phyloP scores from a whole-genome alignment of 2,329 filamentous ascomycete genomes.

The Mycosphaerella sp. region DNA sequence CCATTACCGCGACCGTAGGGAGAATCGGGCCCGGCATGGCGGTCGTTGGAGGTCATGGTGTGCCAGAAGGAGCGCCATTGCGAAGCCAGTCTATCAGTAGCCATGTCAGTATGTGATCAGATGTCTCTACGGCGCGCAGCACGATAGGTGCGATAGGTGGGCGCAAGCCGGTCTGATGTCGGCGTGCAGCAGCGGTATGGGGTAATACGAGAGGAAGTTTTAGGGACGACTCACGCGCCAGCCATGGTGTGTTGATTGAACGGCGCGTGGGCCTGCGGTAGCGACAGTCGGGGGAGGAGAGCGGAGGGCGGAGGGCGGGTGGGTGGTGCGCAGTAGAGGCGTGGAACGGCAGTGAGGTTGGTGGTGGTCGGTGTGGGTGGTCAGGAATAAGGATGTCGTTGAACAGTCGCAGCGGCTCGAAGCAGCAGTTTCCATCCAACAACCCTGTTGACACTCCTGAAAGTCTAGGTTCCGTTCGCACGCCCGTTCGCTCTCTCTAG shows the following conservation, averaged over 20 bases:
- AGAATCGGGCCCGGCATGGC: conserved; percentile 86
- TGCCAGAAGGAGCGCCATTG: conserved; percentile 94
- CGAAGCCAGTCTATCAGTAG: conserved; percentile 46
- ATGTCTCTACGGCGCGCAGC: not conserved
- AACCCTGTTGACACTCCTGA: no score
- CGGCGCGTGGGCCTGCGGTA: conserved; percentile 9
- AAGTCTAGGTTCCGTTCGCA: no score
- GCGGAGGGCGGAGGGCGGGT: not conserved
- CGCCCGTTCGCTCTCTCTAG: no score
- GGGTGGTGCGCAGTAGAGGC: not conserved
- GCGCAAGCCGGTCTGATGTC: not conserved
- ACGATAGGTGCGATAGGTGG: not conserved
- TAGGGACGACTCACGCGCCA: conserved; percentile 10
- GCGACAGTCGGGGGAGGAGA: conserved; percentile 7
- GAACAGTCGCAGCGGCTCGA: no score
- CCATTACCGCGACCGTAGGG: conserved; percentile 85
- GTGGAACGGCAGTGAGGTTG: no score
- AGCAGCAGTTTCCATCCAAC: no score
- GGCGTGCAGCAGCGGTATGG: conserved; percentile 5
- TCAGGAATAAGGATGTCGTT: no score
- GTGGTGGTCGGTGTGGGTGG: no score
- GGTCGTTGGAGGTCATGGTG: conserved; percentile 66
- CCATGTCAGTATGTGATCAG: conserved; percentile 5
- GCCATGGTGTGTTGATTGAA: conserved; percentile 8
- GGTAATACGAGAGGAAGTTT: conserved; percentile 12